phyloP scores from a whole-genome alignment of 108 stramenopile species.

The Cyclotella baltica region DNA sequence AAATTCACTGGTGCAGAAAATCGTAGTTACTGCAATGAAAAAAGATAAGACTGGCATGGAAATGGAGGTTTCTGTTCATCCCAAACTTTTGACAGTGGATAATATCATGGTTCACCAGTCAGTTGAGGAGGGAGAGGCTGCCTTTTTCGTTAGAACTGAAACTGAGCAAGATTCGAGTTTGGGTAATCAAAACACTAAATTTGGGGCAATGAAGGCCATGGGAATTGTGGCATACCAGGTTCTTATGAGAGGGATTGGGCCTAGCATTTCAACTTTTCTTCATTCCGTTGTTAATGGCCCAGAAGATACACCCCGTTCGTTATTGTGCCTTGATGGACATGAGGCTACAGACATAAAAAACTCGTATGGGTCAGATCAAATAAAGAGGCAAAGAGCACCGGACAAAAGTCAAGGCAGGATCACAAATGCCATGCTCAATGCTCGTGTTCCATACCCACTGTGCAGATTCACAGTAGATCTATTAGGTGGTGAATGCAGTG shows the following conservation, averaged over 20 bases:
- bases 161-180: background rate
- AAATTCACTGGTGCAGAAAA: background rate
- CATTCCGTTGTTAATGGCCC: background rate
- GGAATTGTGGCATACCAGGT: conserved; percentile 14
- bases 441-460: conserved; percentile 27
- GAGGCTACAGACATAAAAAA: no score
- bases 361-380: background rate
- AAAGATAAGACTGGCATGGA: background rate
- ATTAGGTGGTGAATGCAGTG: conserved; percentile 8
- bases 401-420: conserved; percentile 13
- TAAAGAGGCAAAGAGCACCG: background rate
- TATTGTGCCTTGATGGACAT: background rate
- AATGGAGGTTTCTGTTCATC: background rate
- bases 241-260: conserved; percentile 9
- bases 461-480: conserved; percentile 27
- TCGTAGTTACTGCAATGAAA: background rate
- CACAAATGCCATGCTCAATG: conserved; percentile 11
- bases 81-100: background rate
- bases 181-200: background rate
- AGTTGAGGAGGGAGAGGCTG: background rate
- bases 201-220: conserved; percentile 18
- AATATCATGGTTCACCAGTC: conserved; percentile 19
- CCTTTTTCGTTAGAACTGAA: background rate
- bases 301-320: background rate
- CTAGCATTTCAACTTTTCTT: background rate